Conservation (phyloP, 371 early-diverging fungal species). For the Zopfochytrium polystomum region DNA sequence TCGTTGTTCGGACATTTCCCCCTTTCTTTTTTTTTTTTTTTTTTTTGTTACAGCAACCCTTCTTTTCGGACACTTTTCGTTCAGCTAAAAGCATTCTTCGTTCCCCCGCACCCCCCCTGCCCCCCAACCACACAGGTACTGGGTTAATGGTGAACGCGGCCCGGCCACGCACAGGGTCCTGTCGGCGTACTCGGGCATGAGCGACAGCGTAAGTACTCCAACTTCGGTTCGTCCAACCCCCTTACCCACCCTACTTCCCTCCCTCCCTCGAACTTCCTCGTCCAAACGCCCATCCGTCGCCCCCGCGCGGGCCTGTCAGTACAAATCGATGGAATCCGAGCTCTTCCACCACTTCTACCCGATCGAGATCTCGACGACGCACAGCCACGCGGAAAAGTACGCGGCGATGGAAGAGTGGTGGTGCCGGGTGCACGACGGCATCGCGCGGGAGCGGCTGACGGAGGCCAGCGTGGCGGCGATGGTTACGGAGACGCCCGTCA, state of each 20-base stretch:
- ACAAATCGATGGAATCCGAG: constrained; percentile 43
- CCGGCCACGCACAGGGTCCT: constrained; percentile 63
- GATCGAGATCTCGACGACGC: constrained; percentile 58
- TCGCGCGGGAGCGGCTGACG: constrained; percentile 51
- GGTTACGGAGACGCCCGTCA: constrained; percentile 51
- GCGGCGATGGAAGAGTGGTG: constrained; percentile 75
- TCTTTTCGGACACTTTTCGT: too few relatives aligned
- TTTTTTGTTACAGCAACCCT: too few relatives aligned
- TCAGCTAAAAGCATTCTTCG: too few relatives aligned
- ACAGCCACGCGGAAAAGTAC: constrained; percentile 59
- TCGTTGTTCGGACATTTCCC: too few relatives aligned
- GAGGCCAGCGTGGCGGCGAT: constrained; percentile 54
- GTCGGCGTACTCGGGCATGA: constrained; percentile 44
- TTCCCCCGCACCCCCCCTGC: too few relatives aligned
- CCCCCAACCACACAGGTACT: too few relatives aligned
- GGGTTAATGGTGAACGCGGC: constrained; percentile 57
- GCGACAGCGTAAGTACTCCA: constrained; percentile 37
- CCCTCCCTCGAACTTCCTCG: constrained; percentile 2
- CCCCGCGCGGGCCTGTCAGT: constrained; percentile 31
- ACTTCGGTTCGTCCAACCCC: neutral
- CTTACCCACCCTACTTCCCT: neutral
- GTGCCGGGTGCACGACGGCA: constrained; percentile 54
- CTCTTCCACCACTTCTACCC: constrained; percentile 68
- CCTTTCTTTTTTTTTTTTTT: too few relatives aligned
- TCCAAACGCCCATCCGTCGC: constrained; percentile 6